phyloP scores from a whole-genome alignment of 306 rosid genomes.

The Prinsepia uniflora region DNA sequence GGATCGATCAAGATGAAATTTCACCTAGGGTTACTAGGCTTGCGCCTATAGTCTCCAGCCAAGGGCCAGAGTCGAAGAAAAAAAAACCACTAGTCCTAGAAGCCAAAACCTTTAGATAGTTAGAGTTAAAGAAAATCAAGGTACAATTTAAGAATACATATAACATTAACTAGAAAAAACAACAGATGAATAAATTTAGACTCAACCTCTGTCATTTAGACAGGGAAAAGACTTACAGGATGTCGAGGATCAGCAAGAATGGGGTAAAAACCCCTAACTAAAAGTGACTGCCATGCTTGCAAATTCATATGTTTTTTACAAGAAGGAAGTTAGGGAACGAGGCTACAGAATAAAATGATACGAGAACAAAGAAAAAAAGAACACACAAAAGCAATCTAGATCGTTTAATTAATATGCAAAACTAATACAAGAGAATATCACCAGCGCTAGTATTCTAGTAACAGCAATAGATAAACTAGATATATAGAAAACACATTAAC shows the following conservation, averaged over 20 bases:
- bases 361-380: background rate
- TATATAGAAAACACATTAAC: background rate
- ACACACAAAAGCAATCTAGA: background rate
- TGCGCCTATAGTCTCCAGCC: too few species aligned
- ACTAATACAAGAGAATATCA: constrained; percentile 8
- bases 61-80: too few species aligned
- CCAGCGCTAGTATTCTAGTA: background rate
- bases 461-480: background rate
- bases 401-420: background rate
- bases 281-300: constrained; percentile 96
- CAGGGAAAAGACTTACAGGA: constrained; percentile 59
- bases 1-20: background rate
- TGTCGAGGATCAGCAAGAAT: constrained; percentile 99
- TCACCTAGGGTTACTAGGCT: too few species aligned
- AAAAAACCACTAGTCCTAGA: too few species aligned
- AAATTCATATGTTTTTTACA: constrained; percentile 19
- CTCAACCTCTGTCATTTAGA: background rate
- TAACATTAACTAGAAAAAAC: background rate
- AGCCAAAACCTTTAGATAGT: background rate
- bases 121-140: background rate
- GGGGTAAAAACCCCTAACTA: constrained; percentile 96
- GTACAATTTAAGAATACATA: background rate
- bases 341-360: constrained; percentile 2
- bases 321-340: background rate
- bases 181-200: background rate